These are phyloP conservation scores for Candida glucosophila DNA, from an alignment of 1,139 yeast species.

Conservation along the genomic window DNA sequence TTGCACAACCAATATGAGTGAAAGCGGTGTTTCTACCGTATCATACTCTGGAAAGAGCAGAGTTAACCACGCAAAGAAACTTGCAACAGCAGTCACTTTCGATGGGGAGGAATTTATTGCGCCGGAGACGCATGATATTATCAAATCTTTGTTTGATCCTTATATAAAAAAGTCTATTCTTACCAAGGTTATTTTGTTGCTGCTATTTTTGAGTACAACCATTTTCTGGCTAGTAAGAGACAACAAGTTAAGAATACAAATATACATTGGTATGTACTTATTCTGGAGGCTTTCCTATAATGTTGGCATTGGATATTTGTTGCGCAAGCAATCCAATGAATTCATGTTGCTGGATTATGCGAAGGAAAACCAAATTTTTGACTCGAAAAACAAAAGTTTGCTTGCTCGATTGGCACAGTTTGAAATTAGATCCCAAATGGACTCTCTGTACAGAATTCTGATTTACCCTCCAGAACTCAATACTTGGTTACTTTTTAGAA, in stretches of 20 bases:
- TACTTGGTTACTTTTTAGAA: constrained; percentile 77
- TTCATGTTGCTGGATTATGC: constrained; percentile 52
- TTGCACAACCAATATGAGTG: no score
- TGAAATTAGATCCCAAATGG: constrained; percentile 55
- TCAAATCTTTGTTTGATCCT: constrained; percentile 74
- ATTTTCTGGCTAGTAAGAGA: constrained; percentile 34
- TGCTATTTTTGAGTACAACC: constrained; percentile 43
- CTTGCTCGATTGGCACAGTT: constrained; percentile 35
- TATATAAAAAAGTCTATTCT: constrained; percentile 58
- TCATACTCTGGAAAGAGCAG: constrained; percentile 1
- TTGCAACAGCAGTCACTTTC: constrained; percentile 39
- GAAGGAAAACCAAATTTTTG: constrained; percentile 38
- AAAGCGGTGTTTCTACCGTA: background rate
- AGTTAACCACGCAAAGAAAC: constrained; percentile 9
- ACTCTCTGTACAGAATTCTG: constrained; percentile 38
- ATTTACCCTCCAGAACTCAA: constrained; percentile 67
- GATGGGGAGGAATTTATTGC: constrained; percentile 48
- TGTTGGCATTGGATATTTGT: constrained; percentile 67
- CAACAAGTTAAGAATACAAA: constrained; percentile 27
- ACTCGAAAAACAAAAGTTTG: constrained; percentile 14
- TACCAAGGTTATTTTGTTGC: constrained; percentile 50
- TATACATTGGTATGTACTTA: constrained; percentile 48
- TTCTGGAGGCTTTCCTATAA: constrained; percentile 78
- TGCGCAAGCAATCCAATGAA: constrained; percentile 60
- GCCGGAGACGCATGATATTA: constrained; percentile 84